phyloP scores from a whole-genome alignment of 495 filamentous ascomycete species.

The Talaromyces liani region DNA sequence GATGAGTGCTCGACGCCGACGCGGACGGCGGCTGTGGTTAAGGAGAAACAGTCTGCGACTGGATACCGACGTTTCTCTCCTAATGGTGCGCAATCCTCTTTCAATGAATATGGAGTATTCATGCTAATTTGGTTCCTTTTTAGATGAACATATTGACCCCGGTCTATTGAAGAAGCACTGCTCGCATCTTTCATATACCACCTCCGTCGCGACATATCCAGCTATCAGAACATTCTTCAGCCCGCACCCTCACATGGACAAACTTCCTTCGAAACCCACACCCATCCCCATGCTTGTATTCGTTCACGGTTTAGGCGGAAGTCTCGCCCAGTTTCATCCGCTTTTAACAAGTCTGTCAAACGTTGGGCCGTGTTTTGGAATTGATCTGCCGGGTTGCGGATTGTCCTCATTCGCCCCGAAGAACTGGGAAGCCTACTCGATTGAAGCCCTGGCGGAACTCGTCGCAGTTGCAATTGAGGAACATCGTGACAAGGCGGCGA shows the following conservation, averaged over 20 bases:
- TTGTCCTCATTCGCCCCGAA: conserved; percentile 62
- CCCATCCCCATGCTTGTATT: conserved; percentile 84
- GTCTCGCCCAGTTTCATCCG: conserved; percentile 77
- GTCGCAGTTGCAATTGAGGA: conserved; percentile 64
- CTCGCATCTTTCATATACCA: conserved; percentile 61
- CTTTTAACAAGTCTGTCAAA: conserved; percentile 77
- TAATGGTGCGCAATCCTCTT: not conserved
- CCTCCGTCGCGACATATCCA: conserved; percentile 62
- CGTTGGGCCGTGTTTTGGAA: conserved; percentile 77
- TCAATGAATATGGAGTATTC: not conserved
- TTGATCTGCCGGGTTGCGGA: conserved; percentile 88
- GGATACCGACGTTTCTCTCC: conserved; percentile 8
- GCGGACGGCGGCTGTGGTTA: not conserved
- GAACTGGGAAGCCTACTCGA: conserved; percentile 71
- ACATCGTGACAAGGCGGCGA: conserved; percentile 55
- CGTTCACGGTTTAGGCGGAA: conserved; percentile 86
- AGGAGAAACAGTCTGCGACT: conserved; percentile 1
- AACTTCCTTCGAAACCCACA: conserved; percentile 62
- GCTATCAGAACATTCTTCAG: conserved; percentile 77
- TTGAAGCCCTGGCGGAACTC: conserved; percentile 67
- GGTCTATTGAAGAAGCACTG: conserved; percentile 72
- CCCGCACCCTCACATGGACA: conserved; percentile 69
- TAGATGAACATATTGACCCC: conserved; percentile 50
- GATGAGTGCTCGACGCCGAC: conserved; percentile 16
- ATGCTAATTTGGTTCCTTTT: not conserved